Conservation (phyloP, 2,329 filamentous ascomycete genomes). For the Venturia carpophila region DNA sequence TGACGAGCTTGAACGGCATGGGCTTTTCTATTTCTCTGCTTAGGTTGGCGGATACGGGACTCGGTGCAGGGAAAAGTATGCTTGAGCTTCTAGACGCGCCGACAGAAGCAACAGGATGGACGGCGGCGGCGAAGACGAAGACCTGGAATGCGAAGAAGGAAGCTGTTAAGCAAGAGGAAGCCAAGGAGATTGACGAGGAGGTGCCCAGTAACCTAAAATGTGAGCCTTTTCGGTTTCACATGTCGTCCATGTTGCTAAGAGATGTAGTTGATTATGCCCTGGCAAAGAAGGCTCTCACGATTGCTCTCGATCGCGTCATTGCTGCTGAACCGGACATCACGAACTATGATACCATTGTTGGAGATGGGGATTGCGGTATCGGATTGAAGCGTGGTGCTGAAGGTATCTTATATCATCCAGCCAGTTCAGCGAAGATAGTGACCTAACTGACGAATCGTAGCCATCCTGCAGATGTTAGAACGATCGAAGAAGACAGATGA, state of each 20-base stretch:
- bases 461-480: conserved; percentile 37
- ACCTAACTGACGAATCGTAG: conserved; percentile 21
- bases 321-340: conserved; percentile 59
- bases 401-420: conserved; percentile 29
- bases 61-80: conserved; percentile 52
- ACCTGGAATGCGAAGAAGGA: conserved; percentile 49
- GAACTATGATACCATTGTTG: conserved; percentile 69
- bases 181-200: conserved; percentile 34
- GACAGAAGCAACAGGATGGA: conserved; percentile 60
- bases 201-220: conserved; percentile 47
- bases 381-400: conserved; percentile 83
- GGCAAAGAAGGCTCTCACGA: conserved; percentile 46
- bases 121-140: conserved; percentile 48
- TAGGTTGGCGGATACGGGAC: conserved; percentile 53
- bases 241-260: conserved; percentile 1
- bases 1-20: conserved; percentile 64
- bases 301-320: conserved; percentile 54
- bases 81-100: conserved; percentile 61
- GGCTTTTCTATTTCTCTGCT: conserved; percentile 64
- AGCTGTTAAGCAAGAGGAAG: conserved; percentile 35
- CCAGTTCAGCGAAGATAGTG: neutral
- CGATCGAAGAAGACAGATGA: conserved; percentile 45
- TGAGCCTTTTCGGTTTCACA: conserved; percentile 27
- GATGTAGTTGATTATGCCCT: conserved; percentile 44
- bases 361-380: conserved; percentile 84